These are phyloP conservation scores for Colletotrichum shisoi DNA, from an alignment of 2,329 filamentous ascomycete species.

Conservation along the genomic window DNA sequence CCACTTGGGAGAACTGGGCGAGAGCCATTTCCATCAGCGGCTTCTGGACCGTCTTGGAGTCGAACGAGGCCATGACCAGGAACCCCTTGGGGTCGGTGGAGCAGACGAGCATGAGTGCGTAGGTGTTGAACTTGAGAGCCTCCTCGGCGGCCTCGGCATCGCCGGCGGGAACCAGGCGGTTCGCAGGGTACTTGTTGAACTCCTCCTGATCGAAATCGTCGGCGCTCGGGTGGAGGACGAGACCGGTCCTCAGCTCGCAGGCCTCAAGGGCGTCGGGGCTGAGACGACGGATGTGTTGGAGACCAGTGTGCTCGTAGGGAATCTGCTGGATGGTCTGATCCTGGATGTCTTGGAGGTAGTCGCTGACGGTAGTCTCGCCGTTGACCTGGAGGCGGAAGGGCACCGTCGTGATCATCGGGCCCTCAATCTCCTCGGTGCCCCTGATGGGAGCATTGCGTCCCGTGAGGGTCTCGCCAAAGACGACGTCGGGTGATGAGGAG, in stretches of 20 bases:
- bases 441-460: constrained; percentile 61
- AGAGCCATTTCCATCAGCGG: constrained; percentile 63
- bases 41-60: constrained; percentile 64
- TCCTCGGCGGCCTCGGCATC: constrained; percentile 66
- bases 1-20: constrained; percentile 60
- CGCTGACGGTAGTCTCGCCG: constrained; percentile 52
- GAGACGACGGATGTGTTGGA: constrained; percentile 67
- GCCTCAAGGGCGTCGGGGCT: constrained; percentile 63
- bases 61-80: constrained; percentile 69
- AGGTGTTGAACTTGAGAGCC: constrained; percentile 66
- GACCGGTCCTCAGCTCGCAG: constrained; percentile 63
- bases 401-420: constrained; percentile 68
- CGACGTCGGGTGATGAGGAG: constrained; percentile 60
- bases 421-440: constrained; percentile 63
- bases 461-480: constrained; percentile 68
- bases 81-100: constrained; percentile 65
- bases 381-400: constrained; percentile 62
- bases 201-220: constrained; percentile 46
- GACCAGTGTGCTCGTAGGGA: constrained; percentile 69
- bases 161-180: constrained; percentile 62
- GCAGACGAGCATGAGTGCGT: constrained; percentile 72
- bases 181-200: constrained; percentile 52
- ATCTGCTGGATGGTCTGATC: constrained; percentile 65
- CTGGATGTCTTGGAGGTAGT: constrained; percentile 66
- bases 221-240: constrained; percentile 61